Evolutionary conservation across 2,329 filamentous ascomycete species (phyloP), one percentile per base, ranked within the genome.

Genomic region (Juglanconis oblonga): DNA sequence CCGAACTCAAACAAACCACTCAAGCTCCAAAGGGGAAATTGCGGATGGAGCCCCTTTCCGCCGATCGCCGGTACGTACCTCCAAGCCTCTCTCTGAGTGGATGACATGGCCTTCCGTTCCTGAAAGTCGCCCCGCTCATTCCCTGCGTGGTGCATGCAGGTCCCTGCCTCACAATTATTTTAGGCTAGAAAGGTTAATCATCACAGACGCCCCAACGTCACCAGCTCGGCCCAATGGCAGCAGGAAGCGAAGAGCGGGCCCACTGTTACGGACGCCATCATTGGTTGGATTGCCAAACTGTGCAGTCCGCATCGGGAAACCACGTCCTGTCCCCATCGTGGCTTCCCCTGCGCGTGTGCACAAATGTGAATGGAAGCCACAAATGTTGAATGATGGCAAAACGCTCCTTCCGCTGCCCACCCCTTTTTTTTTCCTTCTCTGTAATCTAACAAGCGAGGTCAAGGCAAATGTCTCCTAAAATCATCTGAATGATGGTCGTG

Each of bases 21-120:
- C 57, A 49, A 42, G 47, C 45, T 35, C 52, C 48, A 44, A 50
- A 54, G 53, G 61, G 61, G 59, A 62, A 56, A 62, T 62, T 62
- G 48, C 57, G 47, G 31, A 60, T 40, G 61, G 57, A 52, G 48
- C 54, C 50, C 54, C 54, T 54, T 59, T 52, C 52, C 33, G 29
- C 35, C 52, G 59, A 52, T 55, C 45, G 52, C 2, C 48, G 35
- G 33, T 62, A 62, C 61, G 61, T 61, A 62, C 58, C 58, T 6
- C 9, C 9, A 47, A 45, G 52, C 38, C 32, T 24, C 32, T 35
- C 51, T 57, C 14, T 61, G 54, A 62, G 45, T 62, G 59, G 59
- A 36, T 47, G 24, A 32, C 17, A 14, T 11, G 13, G 45, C 14
- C 24, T 42, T 35, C 32, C 35, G 54, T 57, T 57, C 54, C 54